phyloP scores from a whole-genome alignment of 2,329 filamentous ascomycete genomes.

The Colletotrichum endophyticum region DNA sequence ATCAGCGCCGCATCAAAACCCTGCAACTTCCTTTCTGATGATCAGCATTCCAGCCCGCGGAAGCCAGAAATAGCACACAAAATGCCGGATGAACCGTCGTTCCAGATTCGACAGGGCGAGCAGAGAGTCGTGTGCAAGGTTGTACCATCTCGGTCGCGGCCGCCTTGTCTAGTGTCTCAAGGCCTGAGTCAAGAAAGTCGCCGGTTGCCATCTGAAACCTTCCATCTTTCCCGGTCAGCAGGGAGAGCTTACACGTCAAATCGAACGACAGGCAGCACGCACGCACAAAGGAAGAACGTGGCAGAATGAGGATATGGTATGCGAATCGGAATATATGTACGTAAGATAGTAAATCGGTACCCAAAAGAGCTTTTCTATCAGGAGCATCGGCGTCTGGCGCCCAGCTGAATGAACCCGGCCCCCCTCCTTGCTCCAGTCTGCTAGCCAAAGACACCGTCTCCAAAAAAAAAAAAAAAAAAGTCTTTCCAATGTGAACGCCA shows the following conservation, averaged over 20 bases:
- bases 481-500: conserved; percentile 3
- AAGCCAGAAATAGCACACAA: neutral
- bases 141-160: neutral
- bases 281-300: too few species aligned
- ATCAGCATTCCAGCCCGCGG: neutral
- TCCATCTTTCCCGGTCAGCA: neutral
- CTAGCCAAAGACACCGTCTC: neutral
- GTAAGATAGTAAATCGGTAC: neutral
- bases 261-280: neutral
- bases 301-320: neutral
- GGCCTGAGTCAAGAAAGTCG: neutral
- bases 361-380: neutral
- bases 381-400: neutral
- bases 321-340: neutral
- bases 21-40: neutral
- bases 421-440: neutral
- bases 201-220: neutral
- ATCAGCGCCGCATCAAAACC: neutral
- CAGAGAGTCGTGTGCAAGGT: neutral
- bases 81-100: neutral
- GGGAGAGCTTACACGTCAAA: neutral
- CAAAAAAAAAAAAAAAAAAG: neutral
- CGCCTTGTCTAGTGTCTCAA: neutral
- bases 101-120: neutral
- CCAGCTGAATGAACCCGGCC: neutral